Percentiles rank a stretch among this genome's conserved stretches.
These are phyloP conservation scores for Boletus tylopilopsis DNA, from an alignment of 768 basidiomycete genomes.

Conservation along the genomic window DNA sequence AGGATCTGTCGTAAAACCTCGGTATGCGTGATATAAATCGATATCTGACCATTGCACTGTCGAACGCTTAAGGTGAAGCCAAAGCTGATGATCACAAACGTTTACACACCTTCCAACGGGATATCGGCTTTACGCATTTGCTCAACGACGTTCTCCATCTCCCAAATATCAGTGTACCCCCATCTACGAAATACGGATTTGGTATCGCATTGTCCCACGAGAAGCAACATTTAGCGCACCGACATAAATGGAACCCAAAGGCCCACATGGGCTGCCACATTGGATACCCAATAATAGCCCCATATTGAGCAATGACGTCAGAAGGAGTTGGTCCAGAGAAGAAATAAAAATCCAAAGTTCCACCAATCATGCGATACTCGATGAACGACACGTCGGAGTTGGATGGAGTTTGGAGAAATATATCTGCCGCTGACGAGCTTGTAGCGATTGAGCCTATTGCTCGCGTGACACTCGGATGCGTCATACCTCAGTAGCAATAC, in stretches of 20 bases:
- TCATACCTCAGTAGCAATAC: constrained; percentile 64
- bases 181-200: constrained; percentile 20
- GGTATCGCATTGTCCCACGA: neutral
- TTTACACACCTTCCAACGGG: constrained; percentile 58
- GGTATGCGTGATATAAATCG: constrained; percentile 64
- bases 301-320: constrained; percentile 65
- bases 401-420: constrained; percentile 58
- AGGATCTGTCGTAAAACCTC: constrained; percentile 68
- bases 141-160: constrained; percentile 49
- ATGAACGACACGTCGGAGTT: constrained; percentile 53
- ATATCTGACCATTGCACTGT: constrained; percentile 76
- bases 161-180: constrained; percentile 48
- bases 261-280: constrained; percentile 70
- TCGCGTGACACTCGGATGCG: neutral
- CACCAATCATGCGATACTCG: constrained; percentile 70
- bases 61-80: neutral
- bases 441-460: constrained; percentile 4
- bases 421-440: constrained; percentile 65
- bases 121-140: constrained; percentile 63
- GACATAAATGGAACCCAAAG: constrained; percentile 74
- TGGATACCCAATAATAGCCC: constrained; percentile 58
- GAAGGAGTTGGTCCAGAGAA: constrained; percentile 52
- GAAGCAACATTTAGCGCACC: constrained; percentile 30
- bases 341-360: constrained; percentile 75
- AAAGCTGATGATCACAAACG: neutral